Conservation (phyloP, 495 filamentous ascomycete species). For the Hyaloscypha hepaticicola region DNA sequence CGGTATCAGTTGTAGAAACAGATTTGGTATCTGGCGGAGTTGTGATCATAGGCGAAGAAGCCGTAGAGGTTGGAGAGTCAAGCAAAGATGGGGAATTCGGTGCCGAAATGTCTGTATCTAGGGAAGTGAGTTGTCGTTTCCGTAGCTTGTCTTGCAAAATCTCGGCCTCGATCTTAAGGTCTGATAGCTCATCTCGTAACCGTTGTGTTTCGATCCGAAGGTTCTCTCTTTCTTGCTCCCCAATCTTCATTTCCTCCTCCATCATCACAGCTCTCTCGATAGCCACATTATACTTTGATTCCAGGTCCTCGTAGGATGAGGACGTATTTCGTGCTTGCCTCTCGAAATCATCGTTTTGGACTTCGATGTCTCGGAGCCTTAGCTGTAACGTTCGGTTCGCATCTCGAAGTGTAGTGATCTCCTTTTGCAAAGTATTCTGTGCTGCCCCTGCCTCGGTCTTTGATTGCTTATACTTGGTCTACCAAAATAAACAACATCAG, state of each 20-base stretch:
- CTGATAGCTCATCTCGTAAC: conserved; percentile 83
- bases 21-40: conserved; percentile 69
- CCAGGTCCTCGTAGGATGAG: conserved; percentile 93
- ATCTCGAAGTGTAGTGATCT: conserved; percentile 88
- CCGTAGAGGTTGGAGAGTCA: conserved; percentile 61
- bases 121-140: conserved; percentile 49
- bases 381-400: conserved; percentile 76
- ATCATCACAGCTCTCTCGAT: conserved; percentile 91
- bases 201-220: conserved; percentile 87
- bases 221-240: conserved; percentile 85
- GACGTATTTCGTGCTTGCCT: conserved; percentile 90
- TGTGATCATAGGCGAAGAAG: conserved; percentile 70
- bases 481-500: conserved; percentile 30
- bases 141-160: conserved; percentile 90
- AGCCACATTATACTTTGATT: conserved; percentile 92
- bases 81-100: conserved; percentile 53
- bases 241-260: conserved; percentile 87
- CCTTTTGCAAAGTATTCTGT: conserved; percentile 88
- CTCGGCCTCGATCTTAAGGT: conserved; percentile 91
- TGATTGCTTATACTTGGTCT: conserved; percentile 96
- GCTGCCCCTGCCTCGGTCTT: conserved; percentile 81
- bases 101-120: conserved; percentile 52
- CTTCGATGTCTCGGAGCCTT: conserved; percentile 89
- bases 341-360: conserved; percentile 97
- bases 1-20: conserved; percentile 41